Conservation (phyloP, 2,329 filamentous ascomycete genomes). For the Neurospora sp. region DNA sequence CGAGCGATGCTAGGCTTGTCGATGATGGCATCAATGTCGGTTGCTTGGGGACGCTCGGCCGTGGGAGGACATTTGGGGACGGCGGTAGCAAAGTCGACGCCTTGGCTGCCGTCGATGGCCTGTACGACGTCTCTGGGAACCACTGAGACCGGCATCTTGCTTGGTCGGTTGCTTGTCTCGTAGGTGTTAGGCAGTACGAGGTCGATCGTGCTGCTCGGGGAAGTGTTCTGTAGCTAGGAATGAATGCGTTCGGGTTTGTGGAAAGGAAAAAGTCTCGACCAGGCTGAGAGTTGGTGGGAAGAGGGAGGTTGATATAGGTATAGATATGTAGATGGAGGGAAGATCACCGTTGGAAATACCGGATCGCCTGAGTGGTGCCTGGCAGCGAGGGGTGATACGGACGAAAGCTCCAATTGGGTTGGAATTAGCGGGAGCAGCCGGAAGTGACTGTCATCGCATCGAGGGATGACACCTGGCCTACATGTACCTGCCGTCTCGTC, state of each 20-base stretch:
- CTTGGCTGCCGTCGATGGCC: neutral
- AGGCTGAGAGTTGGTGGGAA: neutral
- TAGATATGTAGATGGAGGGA: neutral
- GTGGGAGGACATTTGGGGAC: conserved; percentile 4
- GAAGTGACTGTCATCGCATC: neutral
- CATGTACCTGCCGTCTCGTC: neutral
- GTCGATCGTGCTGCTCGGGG: neutral
- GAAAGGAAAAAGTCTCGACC: neutral
- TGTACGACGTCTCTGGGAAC: neutral
- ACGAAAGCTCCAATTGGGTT: neutral
- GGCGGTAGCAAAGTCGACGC: conserved; percentile 7
- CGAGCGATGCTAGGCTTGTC: conserved; percentile 11
- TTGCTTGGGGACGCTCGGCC: conserved; percentile 9
- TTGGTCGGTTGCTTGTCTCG: neutral
- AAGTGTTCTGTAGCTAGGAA: neutral
- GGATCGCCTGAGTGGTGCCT: neutral
- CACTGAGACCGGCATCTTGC: neutral
- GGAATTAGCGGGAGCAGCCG: neutral
- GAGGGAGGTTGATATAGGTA: neutral
- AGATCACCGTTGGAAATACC: neutral
- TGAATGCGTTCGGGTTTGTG: neutral
- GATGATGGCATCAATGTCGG: conserved; percentile 5
- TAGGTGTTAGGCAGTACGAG: neutral
- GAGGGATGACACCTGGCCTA: neutral
- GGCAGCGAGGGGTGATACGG: neutral